Conservation (phyloP, 345 rosid species). For the Bruguiera parviflora region DNA sequence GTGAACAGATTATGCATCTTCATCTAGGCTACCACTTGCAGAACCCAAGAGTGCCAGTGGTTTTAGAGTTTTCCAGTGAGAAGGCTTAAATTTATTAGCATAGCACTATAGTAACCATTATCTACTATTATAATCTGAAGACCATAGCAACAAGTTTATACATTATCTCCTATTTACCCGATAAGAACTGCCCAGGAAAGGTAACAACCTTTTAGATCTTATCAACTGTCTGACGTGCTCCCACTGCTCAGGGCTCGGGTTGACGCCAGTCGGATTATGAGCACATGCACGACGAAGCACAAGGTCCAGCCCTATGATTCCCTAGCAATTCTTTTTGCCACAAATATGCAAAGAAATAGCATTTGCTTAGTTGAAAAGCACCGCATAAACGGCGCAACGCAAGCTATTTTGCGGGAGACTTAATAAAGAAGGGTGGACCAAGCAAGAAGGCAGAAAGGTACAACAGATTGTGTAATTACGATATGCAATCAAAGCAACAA, state of each 20-base stretch:
- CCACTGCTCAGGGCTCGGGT: constrained; percentile 40
- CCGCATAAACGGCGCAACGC: too few species aligned
- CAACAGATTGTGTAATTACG: neutral
- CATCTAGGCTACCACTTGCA: constrained; percentile 41
- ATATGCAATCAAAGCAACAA: neutral
- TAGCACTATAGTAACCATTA: neutral
- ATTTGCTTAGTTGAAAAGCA: neutral
- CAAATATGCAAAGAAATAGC: neutral
- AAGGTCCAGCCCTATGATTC: constrained; percentile 87
- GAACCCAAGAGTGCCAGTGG: constrained; percentile 31
- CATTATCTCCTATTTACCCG: constrained; percentile 1
- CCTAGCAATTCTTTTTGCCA: constrained; percentile 54
- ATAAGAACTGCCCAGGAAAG: constrained; percentile 25
- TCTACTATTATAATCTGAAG: neutral
- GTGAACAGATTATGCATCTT: constrained; percentile 46
- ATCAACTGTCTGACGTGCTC: constrained; percentile 25
- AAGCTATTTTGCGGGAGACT: neutral
- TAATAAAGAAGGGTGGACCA: neutral
- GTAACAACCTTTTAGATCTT: constrained; percentile 15
- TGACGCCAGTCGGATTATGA: constrained; percentile 97
- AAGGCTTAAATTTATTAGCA: constrained; percentile 3
- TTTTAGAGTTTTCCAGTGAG: neutral
- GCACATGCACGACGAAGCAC: constrained; percentile 96
- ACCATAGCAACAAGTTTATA: neutral
- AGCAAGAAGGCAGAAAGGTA: neutral